phyloP scores from a whole-genome alignment of 495 filamentous ascomycete genomes.

The Cryomyces antarcticus region DNA sequence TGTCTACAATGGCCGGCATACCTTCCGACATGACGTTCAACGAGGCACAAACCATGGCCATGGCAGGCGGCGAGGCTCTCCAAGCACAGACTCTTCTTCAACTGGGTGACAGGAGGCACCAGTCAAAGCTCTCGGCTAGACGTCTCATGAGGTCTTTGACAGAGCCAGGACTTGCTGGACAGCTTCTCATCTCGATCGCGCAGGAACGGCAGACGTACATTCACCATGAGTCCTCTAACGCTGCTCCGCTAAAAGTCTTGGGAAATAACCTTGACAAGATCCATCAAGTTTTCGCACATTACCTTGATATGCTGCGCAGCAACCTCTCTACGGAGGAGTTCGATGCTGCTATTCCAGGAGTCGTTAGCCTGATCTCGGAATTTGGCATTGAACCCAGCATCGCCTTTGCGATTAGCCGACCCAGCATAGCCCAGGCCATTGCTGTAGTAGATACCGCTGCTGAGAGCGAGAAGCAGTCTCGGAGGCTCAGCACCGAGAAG shows the following conservation, averaged over 20 bases:
- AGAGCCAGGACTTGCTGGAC: slow-evolving; percentile 48
- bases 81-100: slow-evolving; percentile 58
- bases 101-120: slow-evolving; percentile 59
- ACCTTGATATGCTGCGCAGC: slow-evolving; percentile 68
- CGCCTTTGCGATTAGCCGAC: slow-evolving; percentile 73
- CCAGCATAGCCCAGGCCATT: slow-evolving; percentile 39
- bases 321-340: slow-evolving; percentile 62
- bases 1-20: slow-evolving; percentile 82
- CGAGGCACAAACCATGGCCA: slow-evolving; percentile 62
- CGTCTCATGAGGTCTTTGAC: slow-evolving; percentile 62
- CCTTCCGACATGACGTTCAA: slow-evolving; percentile 68
- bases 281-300: slow-evolving; percentile 64
- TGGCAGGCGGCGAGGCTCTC: slow-evolving; percentile 68
- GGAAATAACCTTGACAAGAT: slow-evolving; percentile 79
- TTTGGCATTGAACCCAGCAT: slow-evolving; percentile 64
- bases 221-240: slow-evolving; percentile 41
- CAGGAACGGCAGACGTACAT: slow-evolving; percentile 70
- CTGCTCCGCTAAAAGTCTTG: slow-evolving; percentile 59
- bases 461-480: slow-evolving; percentile 8
- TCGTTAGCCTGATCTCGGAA: slow-evolving; percentile 50
- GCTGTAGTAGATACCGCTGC: slow-evolving; percentile 17
- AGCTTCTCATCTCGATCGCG: slow-evolving; percentile 71
- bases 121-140: slow-evolving; percentile 42
- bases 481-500: slow-evolving; percentile 1
- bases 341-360: slow-evolving; percentile 56